Percentiles rank a stretch among this genome's conserved stretches.
Conservation (phyloP, 129 eudicot species). For the Arctium minus region DNA sequence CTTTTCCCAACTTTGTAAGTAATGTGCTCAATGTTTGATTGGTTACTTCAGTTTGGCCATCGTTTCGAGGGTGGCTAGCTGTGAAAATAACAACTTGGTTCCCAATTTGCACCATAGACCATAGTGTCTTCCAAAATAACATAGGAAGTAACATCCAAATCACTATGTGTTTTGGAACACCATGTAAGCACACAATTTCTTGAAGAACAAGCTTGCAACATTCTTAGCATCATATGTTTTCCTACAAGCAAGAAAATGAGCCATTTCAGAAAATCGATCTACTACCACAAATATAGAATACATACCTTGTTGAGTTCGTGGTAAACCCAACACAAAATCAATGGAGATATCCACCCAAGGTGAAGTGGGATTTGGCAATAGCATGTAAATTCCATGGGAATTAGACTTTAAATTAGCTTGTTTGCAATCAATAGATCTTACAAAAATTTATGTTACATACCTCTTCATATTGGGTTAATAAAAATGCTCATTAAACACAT, state of each 20-base stretch:
- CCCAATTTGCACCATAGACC: background rate
- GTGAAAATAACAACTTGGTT: background rate
- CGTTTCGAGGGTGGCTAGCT: background rate
- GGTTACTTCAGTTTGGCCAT: background rate
- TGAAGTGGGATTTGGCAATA: background rate
- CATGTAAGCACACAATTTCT: background rate
- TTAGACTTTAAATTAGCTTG: background rate
- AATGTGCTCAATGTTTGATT: background rate
- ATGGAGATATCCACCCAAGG: background rate
- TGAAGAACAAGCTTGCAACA: background rate
- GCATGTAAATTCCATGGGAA: background rate
- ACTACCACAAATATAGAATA: background rate
- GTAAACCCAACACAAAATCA: background rate
- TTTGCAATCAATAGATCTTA: background rate
- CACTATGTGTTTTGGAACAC: background rate
- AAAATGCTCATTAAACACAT: background rate
- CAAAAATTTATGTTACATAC: background rate
- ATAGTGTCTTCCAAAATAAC: background rate
- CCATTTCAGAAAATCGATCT: too few relatives aligned
- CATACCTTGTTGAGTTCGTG: background rate
- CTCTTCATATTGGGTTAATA: background rate
- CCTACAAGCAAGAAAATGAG: too few relatives aligned
- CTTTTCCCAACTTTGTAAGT: background rate
- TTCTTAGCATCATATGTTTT: background rate
- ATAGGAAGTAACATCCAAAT: background rate